Percentiles rank a stretch among this genome's conserved stretches.
These are phyloP conservation scores for Malus orientalis DNA, from an alignment of 306 rosid genomes.

Conservation along the genomic window DNA sequence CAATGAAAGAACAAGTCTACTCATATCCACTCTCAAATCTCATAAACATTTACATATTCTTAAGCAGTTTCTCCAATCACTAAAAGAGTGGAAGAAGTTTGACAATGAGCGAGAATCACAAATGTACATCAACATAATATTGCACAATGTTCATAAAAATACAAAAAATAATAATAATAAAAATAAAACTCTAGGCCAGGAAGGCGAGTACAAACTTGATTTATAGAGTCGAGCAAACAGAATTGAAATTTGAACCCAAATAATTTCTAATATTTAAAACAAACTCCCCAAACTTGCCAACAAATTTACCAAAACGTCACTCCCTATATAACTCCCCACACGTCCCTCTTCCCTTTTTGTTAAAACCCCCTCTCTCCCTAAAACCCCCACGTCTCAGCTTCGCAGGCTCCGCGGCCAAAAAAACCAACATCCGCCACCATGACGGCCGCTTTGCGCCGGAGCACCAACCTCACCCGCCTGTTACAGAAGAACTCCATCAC, in stretches of 20 bases:
- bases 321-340: background rate
- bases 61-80: too few species aligned
- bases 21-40: too few species aligned
- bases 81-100: too few species aligned
- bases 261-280: background rate
- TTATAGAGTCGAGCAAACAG: background rate
- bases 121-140: too few species aligned
- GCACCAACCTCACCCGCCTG: constrained; percentile 17
- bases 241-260: background rate
- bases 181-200: background rate
- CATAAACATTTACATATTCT: too few species aligned
- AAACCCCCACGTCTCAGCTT: background rate
- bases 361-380: background rate
- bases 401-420: background rate
- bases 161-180: background rate
- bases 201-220: constrained; percentile 7
- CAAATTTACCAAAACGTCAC: background rate
- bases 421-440: constrained; percentile 4
- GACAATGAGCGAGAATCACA: too few species aligned
- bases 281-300: background rate
- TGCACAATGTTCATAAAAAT: too few species aligned
- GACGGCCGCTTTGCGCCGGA: constrained; percentile 31
- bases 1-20: too few species aligned
- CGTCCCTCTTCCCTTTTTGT: background rate
- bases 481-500: constrained; percentile 22